Evolutionary conservation across 75 land plant species (phyloP).

Genomic region (Pinus albicaulis): DNA sequence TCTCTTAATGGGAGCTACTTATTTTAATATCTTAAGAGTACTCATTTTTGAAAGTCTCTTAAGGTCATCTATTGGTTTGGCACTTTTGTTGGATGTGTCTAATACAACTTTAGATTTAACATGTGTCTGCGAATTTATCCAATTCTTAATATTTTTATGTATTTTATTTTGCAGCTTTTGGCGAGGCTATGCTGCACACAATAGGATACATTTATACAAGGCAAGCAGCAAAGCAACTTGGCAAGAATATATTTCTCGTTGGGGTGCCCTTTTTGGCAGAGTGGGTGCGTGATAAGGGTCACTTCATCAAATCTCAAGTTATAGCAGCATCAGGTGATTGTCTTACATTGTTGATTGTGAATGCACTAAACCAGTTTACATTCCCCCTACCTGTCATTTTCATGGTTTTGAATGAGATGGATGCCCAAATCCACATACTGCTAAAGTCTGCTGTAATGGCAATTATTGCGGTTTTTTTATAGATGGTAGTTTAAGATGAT

Average conservation of each 20-base stretch:
- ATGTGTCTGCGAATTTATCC: not conserved
- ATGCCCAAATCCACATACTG: too few relatives aligned
- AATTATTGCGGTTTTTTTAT: not conserved
- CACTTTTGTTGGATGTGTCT: not conserved
- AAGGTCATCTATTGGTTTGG: not conserved
- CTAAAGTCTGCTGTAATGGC: not conserved
- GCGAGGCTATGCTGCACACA: constrained; percentile 89
- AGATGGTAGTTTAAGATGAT: not conserved
- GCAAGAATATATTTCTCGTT: constrained; percentile 66
- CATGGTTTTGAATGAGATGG: not conserved
- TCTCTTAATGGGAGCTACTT: not conserved
- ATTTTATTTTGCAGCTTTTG: constrained; percentile 55
- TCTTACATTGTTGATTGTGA: not conserved
- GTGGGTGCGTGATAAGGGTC: constrained; percentile 92
- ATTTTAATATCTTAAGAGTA: not conserved
- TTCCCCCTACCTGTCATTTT: not conserved
- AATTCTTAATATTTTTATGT: not conserved
- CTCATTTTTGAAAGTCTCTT: not conserved
- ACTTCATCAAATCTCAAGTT: constrained; percentile 82
- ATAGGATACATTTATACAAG: constrained; percentile 91
- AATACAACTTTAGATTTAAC: not conserved
- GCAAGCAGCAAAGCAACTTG: constrained; percentile 81
- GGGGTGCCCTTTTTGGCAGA: constrained; percentile 86
- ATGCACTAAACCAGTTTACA: not conserved
- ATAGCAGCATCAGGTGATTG: constrained; percentile 72